Conservation (phyloP, 2,329 filamentous ascomycete species). For the Talaromyces atroroseus region DNA sequence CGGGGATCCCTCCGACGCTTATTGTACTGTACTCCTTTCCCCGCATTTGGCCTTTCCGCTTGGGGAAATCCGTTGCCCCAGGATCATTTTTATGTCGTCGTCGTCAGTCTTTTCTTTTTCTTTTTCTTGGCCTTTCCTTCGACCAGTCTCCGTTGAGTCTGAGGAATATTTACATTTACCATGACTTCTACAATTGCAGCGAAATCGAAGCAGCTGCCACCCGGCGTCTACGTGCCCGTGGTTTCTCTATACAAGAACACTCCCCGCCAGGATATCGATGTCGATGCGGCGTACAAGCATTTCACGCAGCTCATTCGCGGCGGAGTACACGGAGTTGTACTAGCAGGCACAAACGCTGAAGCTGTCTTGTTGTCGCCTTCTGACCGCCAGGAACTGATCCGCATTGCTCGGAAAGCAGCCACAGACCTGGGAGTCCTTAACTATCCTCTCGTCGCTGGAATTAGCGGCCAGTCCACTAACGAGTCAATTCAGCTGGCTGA, state of each 20-base stretch:
- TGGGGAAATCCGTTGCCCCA: not conserved
- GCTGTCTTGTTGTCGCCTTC: conserved; percentile 46
- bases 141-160: not conserved
- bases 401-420: conserved; percentile 35
- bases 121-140: not conserved
- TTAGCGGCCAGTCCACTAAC: conserved; percentile 62
- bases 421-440: conserved; percentile 14
- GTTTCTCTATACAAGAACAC: conserved; percentile 43
- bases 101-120: not conserved
- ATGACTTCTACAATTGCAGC: conserved; percentile 27
- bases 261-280: conserved; percentile 38
- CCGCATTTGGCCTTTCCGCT: conserved; percentile 5
- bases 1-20: not conserved
- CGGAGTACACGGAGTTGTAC: conserved; percentile 44
- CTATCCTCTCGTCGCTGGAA: conserved; percentile 59
- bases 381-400: conserved; percentile 47
- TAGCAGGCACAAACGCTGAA: conserved; percentile 46
- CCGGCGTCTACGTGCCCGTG: conserved; percentile 45
- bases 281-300: conserved; percentile 42
- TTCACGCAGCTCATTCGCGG: conserved; percentile 39
- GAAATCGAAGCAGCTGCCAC: conserved; percentile 38
- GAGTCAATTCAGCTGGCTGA: conserved; percentile 56
- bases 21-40: too few species aligned
- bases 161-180: not conserved
- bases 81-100: too few species aligned